Conservation (phyloP, 306 rosid genomes). For the Fragaria vesca region DNA sequence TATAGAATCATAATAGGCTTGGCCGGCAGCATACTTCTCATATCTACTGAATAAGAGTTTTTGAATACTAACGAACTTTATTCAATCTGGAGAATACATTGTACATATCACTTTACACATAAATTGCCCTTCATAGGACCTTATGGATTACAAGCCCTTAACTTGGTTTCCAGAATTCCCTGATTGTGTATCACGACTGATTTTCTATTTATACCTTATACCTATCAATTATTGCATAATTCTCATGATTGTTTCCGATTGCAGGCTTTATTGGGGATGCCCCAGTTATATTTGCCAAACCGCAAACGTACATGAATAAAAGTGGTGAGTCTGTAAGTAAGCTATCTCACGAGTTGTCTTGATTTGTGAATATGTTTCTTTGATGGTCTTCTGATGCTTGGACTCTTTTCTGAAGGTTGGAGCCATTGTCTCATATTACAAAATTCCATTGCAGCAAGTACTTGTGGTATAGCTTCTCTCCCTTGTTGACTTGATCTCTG, state of each 20-base stretch:
- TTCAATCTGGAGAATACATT: neutral
- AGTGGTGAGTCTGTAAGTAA: constrained; percentile 98
- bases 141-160: neutral
- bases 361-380: constrained; percentile 13
- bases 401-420: constrained; percentile 67
- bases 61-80: neutral
- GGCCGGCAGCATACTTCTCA: neutral
- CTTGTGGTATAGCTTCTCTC: constrained; percentile 65
- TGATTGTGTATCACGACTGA: neutral
- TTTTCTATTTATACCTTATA: too few relatives aligned
- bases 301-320: constrained; percentile 89
- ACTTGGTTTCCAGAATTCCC: neutral
- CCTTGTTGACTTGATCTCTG: neutral
- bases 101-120: neutral
- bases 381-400: constrained; percentile 31
- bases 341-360: constrained; percentile 29
- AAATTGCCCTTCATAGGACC: neutral
- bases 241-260: constrained; percentile 15
- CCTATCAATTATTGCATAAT: neutral
- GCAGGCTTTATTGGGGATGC: constrained; percentile 76
- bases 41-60: neutral
- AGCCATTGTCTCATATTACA: constrained; percentile 82
- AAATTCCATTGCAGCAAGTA: constrained; percentile 88
- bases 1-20: neutral
- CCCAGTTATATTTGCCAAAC: constrained; percentile 85